Base-by-base conservation (phyloP, 495 filamentous ascomycete genomes). In the Penicillium coprophilum region DNA sequence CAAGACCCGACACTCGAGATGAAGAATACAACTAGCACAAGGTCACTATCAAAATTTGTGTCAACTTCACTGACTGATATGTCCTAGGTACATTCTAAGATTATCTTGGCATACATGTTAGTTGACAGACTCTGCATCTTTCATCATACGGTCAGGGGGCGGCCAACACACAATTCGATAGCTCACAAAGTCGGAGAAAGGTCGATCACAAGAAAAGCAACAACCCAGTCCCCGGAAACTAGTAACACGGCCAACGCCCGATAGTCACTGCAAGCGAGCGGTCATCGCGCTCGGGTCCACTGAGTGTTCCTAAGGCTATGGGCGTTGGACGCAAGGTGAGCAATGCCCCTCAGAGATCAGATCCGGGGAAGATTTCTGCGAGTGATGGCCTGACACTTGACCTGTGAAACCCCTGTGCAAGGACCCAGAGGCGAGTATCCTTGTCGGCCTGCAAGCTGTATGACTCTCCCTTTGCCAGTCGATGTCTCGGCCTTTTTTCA, bases 351-450 rank as follows among this genome's bases (percentile, higher is more conserved):
- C 19, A 32, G 10, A 49, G 31, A 27, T 47, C 23, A 46, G 49
- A 57, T 60, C 57, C 30, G 54, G 61, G 58, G 58, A 55, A 64
- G 53, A 52, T 54, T 65, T 45, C 59, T 66, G 63, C 60, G 55
- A 66, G 63, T 63, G 27, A 63, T 58, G 31, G 47, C 12, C 43
- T 63, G 60, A 66, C 60, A 56, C 57, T 45, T 44, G 38, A 15
- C 38, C 31, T 59, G 61, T 67, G 58, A 30, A 27, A 67, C 64
- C 31, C 46, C 46, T 55, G 60, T 58, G 60, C 60, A 60, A 63
- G 63, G 50, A 55, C 40, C 6, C 19, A 51, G 6, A 49, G 19
- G 38, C 40, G 46, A 31, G 24, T 28, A 56, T 62, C 64, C 62
- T 57, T 62, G 59, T 51, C 48, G 32, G 38, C 36, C 53, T 46